Percentiles rank a stretch among this genome's conserved stretches.
Evolutionary conservation across 1,139 yeast genomes (phyloP).

Genomic region (Candida freyschussii): DNA sequence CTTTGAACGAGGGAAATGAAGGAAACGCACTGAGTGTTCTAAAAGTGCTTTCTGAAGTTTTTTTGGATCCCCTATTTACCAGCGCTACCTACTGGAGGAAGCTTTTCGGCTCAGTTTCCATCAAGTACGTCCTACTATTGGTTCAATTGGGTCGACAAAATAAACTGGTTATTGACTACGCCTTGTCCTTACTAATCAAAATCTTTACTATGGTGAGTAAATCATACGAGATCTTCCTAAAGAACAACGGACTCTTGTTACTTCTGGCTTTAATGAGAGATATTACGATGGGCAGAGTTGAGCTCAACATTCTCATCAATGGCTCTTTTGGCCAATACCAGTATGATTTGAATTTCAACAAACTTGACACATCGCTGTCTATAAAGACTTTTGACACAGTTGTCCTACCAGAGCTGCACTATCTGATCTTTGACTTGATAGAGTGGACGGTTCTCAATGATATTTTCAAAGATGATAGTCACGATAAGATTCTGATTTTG

Average conservation of each 20-base stretch:
- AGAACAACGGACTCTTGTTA: conserved; percentile 51
- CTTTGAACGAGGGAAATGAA: conserved; percentile 28
- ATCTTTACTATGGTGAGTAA: conserved; percentile 46
- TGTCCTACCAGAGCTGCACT: conserved; percentile 28
- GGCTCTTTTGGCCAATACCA: conserved; percentile 31
- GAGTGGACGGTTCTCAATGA: conserved; percentile 34
- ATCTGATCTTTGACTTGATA: conserved; percentile 26
- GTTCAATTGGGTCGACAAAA: conserved; percentile 35
- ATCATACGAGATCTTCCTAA: conserved; percentile 45
- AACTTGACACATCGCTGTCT: conserved; percentile 10
- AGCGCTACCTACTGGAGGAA: conserved; percentile 30
- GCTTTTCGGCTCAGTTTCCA: conserved; percentile 52
- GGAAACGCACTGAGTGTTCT: conserved; percentile 16
- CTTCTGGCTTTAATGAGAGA: conserved; percentile 36
- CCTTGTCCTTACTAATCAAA: conserved; percentile 46
- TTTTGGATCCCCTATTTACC: conserved; percentile 23
- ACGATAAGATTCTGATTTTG: conserved; percentile 19
- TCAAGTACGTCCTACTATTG: conserved; percentile 62
- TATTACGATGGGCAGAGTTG: conserved; percentile 38
- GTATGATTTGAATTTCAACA: conserved; percentile 22
- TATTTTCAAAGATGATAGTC: conserved; percentile 23
- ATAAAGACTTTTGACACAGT: conserved; percentile 6
- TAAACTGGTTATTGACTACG: conserved; percentile 40
- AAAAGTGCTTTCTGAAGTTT: conserved; percentile 14
- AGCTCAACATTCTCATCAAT: conserved; percentile 42